A percentile compares a stretch with the other conserved stretches of the same genome.
phyloP scores from a whole-genome alignment of 1,139 yeast species.

The Taphrina deformans region DNA sequence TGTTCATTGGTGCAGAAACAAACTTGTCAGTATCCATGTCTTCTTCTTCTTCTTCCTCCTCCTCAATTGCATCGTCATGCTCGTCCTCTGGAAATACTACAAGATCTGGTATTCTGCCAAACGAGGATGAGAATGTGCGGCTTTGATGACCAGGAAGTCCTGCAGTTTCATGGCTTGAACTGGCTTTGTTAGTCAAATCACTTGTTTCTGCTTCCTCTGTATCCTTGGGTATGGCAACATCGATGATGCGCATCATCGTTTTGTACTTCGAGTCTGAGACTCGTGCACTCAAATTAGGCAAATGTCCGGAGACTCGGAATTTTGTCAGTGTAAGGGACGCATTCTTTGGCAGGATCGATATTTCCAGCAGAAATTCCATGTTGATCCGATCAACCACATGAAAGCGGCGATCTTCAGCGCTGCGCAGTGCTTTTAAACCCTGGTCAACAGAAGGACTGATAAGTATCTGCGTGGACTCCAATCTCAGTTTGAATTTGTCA shows the following conservation, averaged over 20 bases:
- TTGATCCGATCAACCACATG: constrained; percentile 74
- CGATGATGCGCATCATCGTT: constrained; percentile 74
- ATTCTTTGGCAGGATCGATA: constrained; percentile 83
- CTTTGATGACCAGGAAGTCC: not conserved
- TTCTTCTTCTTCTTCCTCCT: constrained; percentile 22
- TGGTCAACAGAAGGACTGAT: constrained; percentile 80
- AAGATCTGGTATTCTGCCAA: constrained; percentile 5
- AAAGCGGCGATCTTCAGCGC: constrained; percentile 51
- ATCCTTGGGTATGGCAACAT: constrained; percentile 66
- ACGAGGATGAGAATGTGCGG: constrained; percentile 18
- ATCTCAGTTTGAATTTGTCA: constrained; percentile 73
- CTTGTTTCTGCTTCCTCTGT: constrained; percentile 43
- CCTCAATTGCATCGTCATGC: constrained; percentile 38
- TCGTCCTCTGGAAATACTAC: constrained; percentile 32
- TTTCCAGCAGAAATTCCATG: constrained; percentile 68
- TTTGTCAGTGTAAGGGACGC: constrained; percentile 59
- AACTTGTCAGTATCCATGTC: constrained; percentile 9
- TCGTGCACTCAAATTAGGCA: constrained; percentile 71
- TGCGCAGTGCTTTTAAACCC: constrained; percentile 65
- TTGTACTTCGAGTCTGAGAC: constrained; percentile 89
- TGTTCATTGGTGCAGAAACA: constrained; percentile 22
- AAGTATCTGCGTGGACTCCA: constrained; percentile 74
- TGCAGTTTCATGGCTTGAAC: not conserved
- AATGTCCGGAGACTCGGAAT: constrained; percentile 71
- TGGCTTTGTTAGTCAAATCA: not conserved